A percentile compares a stretch with the other conserved stretches of the same genome.
phyloP scores from a whole-genome alignment of 2,329 filamentous ascomycete genomes.

The Diaporthe sp. region DNA sequence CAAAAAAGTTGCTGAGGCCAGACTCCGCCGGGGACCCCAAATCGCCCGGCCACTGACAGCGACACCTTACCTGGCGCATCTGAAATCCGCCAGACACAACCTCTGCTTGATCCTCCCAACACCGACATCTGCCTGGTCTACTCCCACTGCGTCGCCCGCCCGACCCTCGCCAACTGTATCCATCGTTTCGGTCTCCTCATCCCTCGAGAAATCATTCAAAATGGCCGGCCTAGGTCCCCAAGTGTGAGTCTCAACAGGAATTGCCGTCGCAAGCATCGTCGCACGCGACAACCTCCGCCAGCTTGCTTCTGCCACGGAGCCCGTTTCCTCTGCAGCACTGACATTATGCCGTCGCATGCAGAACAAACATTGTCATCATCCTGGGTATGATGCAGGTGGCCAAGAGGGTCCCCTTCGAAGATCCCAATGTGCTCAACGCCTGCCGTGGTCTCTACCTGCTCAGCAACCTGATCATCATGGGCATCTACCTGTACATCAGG shows the following conservation, averaged over 20 bases:
- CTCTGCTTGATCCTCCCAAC: conserved; percentile 11
- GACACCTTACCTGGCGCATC: conserved; percentile 10
- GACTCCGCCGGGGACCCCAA: conserved; percentile 14
- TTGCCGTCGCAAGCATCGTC: background rate
- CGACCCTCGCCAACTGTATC: background rate
- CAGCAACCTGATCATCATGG: conserved; percentile 85
- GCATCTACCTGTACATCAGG: conserved; percentile 89
- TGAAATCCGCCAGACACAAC: background rate
- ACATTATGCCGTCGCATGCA: conserved; percentile 56
- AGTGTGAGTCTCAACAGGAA: conserved; percentile 63
- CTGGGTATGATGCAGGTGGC: conserved; percentile 98
- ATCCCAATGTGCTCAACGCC: conserved; percentile 73
- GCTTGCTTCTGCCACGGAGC: background rate
- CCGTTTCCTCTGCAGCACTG: conserved; percentile 40
- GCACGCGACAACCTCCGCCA: conserved; percentile 30
- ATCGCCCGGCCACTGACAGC: conserved; percentile 9
- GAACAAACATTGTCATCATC: conserved; percentile 94
- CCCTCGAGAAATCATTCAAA: conserved; percentile 50
- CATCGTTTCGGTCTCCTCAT: background rate
- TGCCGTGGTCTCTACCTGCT: conserved; percentile 68
- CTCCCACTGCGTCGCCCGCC: background rate
- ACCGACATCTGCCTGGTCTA: background rate
- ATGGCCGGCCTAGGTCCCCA: conserved; percentile 76
- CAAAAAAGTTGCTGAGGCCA: conserved; percentile 17
- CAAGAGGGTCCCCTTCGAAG: conserved; percentile 95